phyloP scores from a whole-genome alignment of 2,329 filamentous ascomycete genomes.

The Colletotrichum lini region DNA sequence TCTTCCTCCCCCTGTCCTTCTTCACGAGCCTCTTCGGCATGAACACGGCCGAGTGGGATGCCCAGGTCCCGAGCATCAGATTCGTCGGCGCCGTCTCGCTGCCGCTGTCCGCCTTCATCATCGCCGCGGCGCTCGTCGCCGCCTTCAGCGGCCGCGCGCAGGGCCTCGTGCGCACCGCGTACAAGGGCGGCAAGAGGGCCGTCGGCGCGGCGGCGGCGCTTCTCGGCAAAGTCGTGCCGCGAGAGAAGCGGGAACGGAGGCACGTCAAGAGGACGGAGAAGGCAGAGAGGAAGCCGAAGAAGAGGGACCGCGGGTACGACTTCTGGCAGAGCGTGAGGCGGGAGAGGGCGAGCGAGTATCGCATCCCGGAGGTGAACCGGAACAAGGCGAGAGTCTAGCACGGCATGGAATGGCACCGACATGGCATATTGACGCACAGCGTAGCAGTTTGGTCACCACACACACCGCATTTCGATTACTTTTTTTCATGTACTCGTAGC shows the following conservation, averaged over 20 bases:
- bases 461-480: neutral
- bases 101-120: constrained; percentile 64
- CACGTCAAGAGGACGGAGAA: constrained; percentile 33
- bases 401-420: neutral
- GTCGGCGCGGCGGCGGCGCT: constrained; percentile 1
- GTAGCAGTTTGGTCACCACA: neutral
- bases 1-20: constrained; percentile 75
- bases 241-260: constrained; percentile 39
- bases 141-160: constrained; percentile 68
- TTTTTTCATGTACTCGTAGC: too few species aligned
- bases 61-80: constrained; percentile 59
- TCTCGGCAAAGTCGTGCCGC: constrained; percentile 22
- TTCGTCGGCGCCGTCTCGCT: constrained; percentile 64
- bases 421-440: too few species aligned
- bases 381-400: constrained; percentile 29
- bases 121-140: constrained; percentile 65
- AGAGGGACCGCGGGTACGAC: constrained; percentile 54
- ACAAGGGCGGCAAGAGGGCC: constrained; percentile 3
- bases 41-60: constrained; percentile 74
- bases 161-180: constrained; percentile 48
- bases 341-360: constrained; percentile 57
- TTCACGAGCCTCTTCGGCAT: constrained; percentile 77
- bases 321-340: constrained; percentile 58
- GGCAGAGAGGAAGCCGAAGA: constrained; percentile 32
- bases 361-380: constrained; percentile 57